Evolutionary conservation across 805 yeast genomes (phyloP), one percentile per base, ranked within the genome.

Genomic region (Saccharomycopsis sp.): DNA sequence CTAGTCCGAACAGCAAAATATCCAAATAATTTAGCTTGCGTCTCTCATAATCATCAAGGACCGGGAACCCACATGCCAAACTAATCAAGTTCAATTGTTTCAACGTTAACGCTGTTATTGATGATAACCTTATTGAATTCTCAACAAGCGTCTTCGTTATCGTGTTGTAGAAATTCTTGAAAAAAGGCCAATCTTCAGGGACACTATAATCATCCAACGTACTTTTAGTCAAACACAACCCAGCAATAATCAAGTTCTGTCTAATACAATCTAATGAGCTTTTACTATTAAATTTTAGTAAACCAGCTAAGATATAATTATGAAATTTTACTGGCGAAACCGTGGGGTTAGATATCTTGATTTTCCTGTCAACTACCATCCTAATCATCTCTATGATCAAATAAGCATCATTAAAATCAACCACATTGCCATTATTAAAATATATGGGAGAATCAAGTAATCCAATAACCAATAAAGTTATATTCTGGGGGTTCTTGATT

Each of bases 191-290:
- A 3, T 37, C 24, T 40, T 49, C 52, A 4, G 47, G 47, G n/a
- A 28, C 20, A 4, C 14, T 16, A 28, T 45, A 45, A 4, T 38
- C 20, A 17, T 38, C 29, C 11, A 45, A 29, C 2, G 37, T 26
- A 21, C 17, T 20, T 28, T 37, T 31, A 9, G 43, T 19, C 34
- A 29, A 31, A 22, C 37, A 23, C 2, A 45, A 31, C 11, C 52
- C 52, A 3, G 49, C 38, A n/a, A 48, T 27, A 2, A 48, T 13
- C 17, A 48, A 39, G 19, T 41, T 48, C 23, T 48, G 45, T 14
- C 39, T 41, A 16, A 45, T 29, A 3, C n/a, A 19, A 4, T 22
- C 19, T n/a, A 34, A 13, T 5, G 35, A 26, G 9, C 20, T 29
- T 9, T 39, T 19, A 29, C n/a, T 17, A 4, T 9, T 14, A 20